Evolutionary conservation across 352 stramenopile genomes (phyloP).

Genomic region (Phytophthora melonis): DNA sequence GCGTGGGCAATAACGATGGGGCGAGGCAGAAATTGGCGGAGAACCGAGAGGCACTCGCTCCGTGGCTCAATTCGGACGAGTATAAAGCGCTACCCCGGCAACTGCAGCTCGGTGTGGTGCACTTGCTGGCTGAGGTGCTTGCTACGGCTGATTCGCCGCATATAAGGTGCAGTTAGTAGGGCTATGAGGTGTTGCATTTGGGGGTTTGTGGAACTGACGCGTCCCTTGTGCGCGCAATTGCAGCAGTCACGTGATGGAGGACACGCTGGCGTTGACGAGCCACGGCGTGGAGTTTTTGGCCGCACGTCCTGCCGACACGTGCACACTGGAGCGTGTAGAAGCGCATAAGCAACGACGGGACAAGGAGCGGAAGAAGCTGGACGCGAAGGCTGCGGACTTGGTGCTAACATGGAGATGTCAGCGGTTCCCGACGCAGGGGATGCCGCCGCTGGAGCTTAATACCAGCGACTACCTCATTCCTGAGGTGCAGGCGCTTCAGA

Average conservation of each 20-base stretch:
- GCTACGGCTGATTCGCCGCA: conserved; percentile 47
- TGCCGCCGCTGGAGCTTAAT: conserved; percentile 49
- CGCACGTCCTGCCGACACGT: conserved; percentile 24
- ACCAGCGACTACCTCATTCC: conserved; percentile 50
- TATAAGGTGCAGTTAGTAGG: conserved; percentile 30
- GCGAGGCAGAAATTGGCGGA: conserved; percentile 21
- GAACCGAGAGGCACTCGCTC: conserved; percentile 3
- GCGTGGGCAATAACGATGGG: conserved; percentile 15
- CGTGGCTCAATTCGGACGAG: conserved; percentile 31
- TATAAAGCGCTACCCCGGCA: conserved; percentile 36
- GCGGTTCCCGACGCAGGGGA: conserved; percentile 56
- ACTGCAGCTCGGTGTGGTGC: conserved; percentile 43
- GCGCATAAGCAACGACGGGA: conserved; percentile 12
- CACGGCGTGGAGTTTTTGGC: conserved; percentile 50
- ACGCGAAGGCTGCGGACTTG: conserved; percentile 41
- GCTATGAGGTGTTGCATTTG: not conserved
- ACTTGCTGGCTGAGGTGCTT: conserved; percentile 38
- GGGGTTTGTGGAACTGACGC: not conserved
- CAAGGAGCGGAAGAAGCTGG: conserved; percentile 19
- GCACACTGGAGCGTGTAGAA: conserved; percentile 23
- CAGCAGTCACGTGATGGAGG: conserved; percentile 46
- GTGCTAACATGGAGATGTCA: conserved; percentile 51
- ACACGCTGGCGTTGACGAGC: conserved; percentile 58
- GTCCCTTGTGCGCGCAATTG: not conserved
- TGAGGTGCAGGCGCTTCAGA: conserved; percentile 39